phyloP scores from a whole-genome alignment of 805 yeast genomes.

The Teunomyces barrocoloradensis region DNA sequence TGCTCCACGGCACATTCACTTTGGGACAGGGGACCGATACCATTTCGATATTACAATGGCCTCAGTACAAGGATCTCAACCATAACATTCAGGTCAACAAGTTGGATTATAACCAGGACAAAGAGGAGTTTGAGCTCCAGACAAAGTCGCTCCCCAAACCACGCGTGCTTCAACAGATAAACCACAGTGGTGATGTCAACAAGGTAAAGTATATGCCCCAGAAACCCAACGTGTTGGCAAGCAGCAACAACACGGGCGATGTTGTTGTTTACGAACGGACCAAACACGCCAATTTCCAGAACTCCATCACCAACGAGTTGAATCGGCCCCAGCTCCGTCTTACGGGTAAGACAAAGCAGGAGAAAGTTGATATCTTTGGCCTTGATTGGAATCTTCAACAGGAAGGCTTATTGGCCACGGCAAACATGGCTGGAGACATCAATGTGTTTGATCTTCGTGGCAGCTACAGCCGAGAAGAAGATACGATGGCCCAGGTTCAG shows the following conservation, averaged over 20 bases:
- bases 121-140: slow-evolving; percentile 38
- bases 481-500: neutral
- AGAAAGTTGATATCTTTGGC: slow-evolving; percentile 61
- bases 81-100: slow-evolving; percentile 36
- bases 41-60: slow-evolving; percentile 34
- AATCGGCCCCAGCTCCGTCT: slow-evolving; percentile 52
- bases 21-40: slow-evolving; percentile 55
- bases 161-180: slow-evolving; percentile 54
- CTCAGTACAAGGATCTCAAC: slow-evolving; percentile 29
- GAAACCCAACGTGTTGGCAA: slow-evolving; percentile 78
- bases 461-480: slow-evolving; percentile 20
- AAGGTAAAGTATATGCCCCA: slow-evolving; percentile 75
- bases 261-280: slow-evolving; percentile 77
- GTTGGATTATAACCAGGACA: slow-evolving; percentile 36
- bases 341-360: slow-evolving; percentile 22
- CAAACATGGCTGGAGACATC: slow-evolving; percentile 61
- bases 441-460: slow-evolving; percentile 65
- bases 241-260: slow-evolving; percentile 64
- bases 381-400: slow-evolving; percentile 67
- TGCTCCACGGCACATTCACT: slow-evolving; percentile 65
- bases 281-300: slow-evolving; percentile 53
- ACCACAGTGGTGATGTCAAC: slow-evolving; percentile 71
- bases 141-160: slow-evolving; percentile 24
- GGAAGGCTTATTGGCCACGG: slow-evolving; percentile 60
- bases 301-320: slow-evolving; percentile 22